phyloP scores from a whole-genome alignment of 257 asterid species.

The Verbascum thapsus region DNA sequence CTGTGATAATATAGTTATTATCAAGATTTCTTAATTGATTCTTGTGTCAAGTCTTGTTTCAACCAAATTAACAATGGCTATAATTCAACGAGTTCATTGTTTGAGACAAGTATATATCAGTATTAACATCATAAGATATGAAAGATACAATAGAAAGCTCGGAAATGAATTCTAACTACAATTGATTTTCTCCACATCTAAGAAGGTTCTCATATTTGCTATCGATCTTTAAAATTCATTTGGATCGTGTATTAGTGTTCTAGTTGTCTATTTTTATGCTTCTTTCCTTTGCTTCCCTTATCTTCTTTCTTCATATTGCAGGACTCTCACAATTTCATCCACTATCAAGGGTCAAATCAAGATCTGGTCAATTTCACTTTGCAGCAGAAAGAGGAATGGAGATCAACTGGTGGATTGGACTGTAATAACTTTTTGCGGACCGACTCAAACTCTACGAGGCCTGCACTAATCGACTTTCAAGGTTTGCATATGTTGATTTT shows the following conservation, averaged over 20 bases:
- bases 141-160: no score
- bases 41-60: no score
- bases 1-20: no score
- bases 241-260: neutral
- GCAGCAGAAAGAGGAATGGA: conserved; percentile 50
- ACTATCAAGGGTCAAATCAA: conserved; percentile 47
- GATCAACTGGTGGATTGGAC: conserved; percentile 41
- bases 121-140: no score
- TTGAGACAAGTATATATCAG: no score
- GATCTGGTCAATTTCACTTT: conserved; percentile 37
- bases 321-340: conserved; percentile 49
- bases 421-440: conserved; percentile 34
- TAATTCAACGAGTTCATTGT: no score
- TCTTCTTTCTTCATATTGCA: conserved; percentile 34
- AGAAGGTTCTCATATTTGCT: no score
- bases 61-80: no score
- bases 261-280: neutral
- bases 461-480: conserved; percentile 47
- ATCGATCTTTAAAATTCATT: no score
- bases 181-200: no score
- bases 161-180: no score
- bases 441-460: conserved; percentile 40
- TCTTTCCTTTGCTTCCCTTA: neutral
- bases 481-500: conserved; percentile 41
- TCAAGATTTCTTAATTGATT: no score